Percentiles rank a stretch among this genome's conserved stretches.
These are phyloP conservation scores for Iberis pinnata DNA, from an alignment of 345 rosid species.

Conservation along the genomic window DNA sequence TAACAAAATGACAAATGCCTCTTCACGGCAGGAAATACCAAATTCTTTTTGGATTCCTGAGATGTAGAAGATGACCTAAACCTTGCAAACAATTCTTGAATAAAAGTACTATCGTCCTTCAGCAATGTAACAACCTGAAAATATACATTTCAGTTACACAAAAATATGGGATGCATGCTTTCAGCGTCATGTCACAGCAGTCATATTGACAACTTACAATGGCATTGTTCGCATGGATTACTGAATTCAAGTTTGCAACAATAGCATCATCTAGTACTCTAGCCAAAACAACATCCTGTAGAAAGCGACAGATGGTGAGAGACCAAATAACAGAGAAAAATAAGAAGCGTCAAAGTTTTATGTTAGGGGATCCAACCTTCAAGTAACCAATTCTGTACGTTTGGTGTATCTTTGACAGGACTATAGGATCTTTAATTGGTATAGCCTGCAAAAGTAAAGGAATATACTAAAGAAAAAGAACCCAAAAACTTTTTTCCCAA, in stretches of 20 bases:
- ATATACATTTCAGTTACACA: conserved; percentile 20
- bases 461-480: not conserved
- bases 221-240: conserved; percentile 89
- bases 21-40: conserved; percentile 46
- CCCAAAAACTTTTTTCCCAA: not conserved
- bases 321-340: conserved; percentile 5
- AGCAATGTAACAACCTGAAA: conserved; percentile 79
- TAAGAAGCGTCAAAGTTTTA: not conserved
- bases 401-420: conserved; percentile 93
- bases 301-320: conserved; percentile 14
- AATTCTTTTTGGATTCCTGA: conserved; percentile 72
- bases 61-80: conserved; percentile 61
- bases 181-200: conserved; percentile 7
- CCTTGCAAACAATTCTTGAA: conserved; percentile 91
- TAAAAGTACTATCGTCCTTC: conserved; percentile 87
- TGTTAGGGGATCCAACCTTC: conserved; percentile 49
- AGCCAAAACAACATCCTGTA: conserved; percentile 90
- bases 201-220: conserved; percentile 47
- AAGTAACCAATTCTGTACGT: conserved; percentile 94
- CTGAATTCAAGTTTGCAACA: conserved; percentile 74
- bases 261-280: conserved; percentile 89
- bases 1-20: conserved; percentile 19
- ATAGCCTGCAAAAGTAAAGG: conserved; percentile 53
- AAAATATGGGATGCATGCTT: conserved; percentile 8
- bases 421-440: conserved; percentile 73